These are phyloP conservation scores for Fusarium secorum DNA, from an alignment of 2,329 filamentous ascomycete genomes.

Conservation along the genomic window DNA sequence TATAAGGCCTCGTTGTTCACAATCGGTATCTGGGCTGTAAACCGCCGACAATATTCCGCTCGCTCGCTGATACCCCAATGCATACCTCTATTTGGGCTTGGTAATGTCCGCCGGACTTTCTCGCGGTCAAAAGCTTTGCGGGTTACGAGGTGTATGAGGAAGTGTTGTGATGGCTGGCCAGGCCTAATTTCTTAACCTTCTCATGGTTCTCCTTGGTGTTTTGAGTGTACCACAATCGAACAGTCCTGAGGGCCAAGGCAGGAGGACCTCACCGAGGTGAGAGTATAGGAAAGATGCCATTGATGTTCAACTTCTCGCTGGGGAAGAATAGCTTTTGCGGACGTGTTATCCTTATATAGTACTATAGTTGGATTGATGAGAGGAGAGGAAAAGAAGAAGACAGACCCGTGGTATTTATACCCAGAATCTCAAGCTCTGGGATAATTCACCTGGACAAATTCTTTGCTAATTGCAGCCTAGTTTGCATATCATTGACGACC, in stretches of 20 bases:
- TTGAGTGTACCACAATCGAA: rapidly evolving
- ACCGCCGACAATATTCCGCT: background rate
- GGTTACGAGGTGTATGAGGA: background rate
- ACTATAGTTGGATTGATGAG: background rate
- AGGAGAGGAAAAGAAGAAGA: background rate
- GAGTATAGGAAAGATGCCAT: rapidly evolving
- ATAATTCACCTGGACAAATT: background rate
- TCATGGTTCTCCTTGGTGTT: background rate
- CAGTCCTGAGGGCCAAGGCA: background rate
- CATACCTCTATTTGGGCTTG: background rate
- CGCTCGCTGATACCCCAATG: rapidly evolving
- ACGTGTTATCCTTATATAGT: background rate
- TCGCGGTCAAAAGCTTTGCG: background rate
- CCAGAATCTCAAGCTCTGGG: background rate
- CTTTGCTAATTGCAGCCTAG: background rate
- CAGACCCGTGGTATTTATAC: background rate
- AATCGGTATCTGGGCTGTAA: background rate
- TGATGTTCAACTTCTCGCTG: background rate
- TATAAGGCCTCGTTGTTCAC: background rate
- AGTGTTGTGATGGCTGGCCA: background rate
- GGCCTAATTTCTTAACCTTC: background rate
- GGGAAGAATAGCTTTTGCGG: background rate
- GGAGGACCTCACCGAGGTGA: background rate
- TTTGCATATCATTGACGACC: background rate
- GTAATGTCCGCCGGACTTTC: background rate